Percentiles rank a stretch among this genome's conserved stretches.
Evolutionary conservation across 2,329 filamentous ascomycete genomes (phyloP).

Genomic region (Grosmannia penicillata): DNA sequence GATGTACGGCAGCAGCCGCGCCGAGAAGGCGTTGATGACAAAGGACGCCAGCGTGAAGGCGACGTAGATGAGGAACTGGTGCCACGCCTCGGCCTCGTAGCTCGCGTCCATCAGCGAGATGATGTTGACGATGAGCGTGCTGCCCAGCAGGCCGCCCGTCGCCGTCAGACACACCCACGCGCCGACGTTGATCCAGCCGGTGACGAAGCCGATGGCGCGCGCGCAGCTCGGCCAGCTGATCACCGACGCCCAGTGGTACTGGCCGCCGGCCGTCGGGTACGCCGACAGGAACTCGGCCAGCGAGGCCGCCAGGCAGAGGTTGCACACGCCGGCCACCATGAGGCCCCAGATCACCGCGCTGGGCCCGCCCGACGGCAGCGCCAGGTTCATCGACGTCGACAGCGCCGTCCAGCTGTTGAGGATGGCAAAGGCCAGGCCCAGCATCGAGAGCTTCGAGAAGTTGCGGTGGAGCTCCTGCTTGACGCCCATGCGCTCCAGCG

Average conservation of each 20-base stretch:
- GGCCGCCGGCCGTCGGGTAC: slow-evolving; percentile 43
- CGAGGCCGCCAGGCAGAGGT: slow-evolving; percentile 52
- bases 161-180: slow-evolving; percentile 58
- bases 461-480: slow-evolving; percentile 34
- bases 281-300: slow-evolving; percentile 58
- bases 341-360: slow-evolving; percentile 61
- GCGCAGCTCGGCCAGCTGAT: slow-evolving; percentile 46
- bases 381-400: slow-evolving; percentile 29
- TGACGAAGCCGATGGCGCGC: slow-evolving; percentile 51
- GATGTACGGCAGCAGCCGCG: slow-evolving; percentile 44
- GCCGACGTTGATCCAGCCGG: slow-evolving; percentile 60
- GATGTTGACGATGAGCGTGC: slow-evolving; percentile 50
- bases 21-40: slow-evolving; percentile 50
- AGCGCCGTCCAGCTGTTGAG: slow-evolving; percentile 36
- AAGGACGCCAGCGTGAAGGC: slow-evolving; percentile 47
- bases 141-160: slow-evolving; percentile 52
- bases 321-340: slow-evolving; percentile 48
- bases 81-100: slow-evolving; percentile 47
- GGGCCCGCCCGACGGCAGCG: slow-evolving; percentile 53
- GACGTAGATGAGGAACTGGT: slow-evolving; percentile 61
- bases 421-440: slow-evolving; percentile 32
- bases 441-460: slow-evolving; percentile 32
- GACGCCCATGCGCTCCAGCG: slow-evolving; percentile 29
- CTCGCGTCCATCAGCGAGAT: slow-evolving; percentile 44
- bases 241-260: slow-evolving; percentile 60